Percentiles rank a stretch among this genome's conserved stretches.
phyloP scores from a whole-genome alignment of 192 early-diverging fungal species.

The Backusella macrospora region DNA sequence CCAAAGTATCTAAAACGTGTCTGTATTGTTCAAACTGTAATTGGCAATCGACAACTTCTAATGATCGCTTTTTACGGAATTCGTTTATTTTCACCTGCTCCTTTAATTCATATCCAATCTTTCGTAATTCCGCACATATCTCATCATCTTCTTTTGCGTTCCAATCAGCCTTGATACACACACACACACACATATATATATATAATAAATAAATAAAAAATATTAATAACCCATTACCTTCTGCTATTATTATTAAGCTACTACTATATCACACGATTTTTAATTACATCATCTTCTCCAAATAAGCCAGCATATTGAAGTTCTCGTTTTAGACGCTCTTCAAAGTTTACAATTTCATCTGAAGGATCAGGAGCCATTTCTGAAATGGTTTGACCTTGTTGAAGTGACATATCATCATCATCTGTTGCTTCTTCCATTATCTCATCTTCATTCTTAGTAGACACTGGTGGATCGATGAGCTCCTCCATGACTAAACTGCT shows the following conservation, averaged over 20 bases:
- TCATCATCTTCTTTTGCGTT: slow-evolving; percentile 78
- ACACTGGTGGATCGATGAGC: slow-evolving; percentile 48
- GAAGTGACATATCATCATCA: background rate
- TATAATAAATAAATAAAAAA: slow-evolving; percentile 6
- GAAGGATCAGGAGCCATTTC: slow-evolving; percentile 50
- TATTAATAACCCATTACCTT: background rate
- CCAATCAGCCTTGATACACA: slow-evolving; percentile 65
- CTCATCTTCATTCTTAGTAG: slow-evolving; percentile 31
- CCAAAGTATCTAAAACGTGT: slow-evolving; percentile 85
- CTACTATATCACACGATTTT: background rate
- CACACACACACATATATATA: too few relatives aligned
- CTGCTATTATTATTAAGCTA: too few relatives aligned
- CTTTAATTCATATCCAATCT: slow-evolving; percentile 72
- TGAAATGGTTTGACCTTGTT: slow-evolving; percentile 56
- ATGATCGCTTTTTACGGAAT: slow-evolving; percentile 65
- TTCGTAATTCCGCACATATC: slow-evolving; percentile 70
- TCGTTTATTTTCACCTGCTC: slow-evolving; percentile 73
- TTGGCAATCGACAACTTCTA: slow-evolving; percentile 70
- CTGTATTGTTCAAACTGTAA: slow-evolving; percentile 90
- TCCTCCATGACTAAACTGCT: slow-evolving; percentile 69
- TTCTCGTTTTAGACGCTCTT: slow-evolving; percentile 85
- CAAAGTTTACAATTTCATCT: slow-evolving; percentile 55
- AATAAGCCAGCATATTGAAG: slow-evolving; percentile 85
- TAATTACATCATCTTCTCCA: slow-evolving; percentile 72
- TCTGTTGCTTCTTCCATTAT: background rate